Conservation (phyloP, 2,329 filamentous ascomycete genomes). For the Pyrenophora graminea region DNA sequence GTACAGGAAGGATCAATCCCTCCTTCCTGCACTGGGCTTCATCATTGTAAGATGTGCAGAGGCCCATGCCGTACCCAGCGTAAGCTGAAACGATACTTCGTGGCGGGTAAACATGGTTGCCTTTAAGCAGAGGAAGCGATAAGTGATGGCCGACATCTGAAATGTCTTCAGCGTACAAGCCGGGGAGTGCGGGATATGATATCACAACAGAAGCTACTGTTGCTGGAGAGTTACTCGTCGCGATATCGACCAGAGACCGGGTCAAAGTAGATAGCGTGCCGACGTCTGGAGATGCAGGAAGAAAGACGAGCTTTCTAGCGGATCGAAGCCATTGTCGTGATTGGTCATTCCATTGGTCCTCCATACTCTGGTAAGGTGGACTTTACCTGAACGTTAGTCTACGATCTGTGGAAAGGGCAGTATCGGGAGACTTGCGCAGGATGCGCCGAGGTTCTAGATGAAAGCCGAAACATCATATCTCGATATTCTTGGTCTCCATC, state of each 20-base stretch:
- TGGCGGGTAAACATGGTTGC: conserved; percentile 4
- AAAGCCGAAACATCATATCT: conserved; percentile 6
- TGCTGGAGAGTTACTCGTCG: neutral
- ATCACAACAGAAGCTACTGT: conserved; percentile 5
- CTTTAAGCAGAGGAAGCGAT: conserved; percentile 3
- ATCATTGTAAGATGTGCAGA: conserved; percentile 6
- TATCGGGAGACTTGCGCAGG: conserved; percentile 1
- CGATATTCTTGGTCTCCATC: conserved; percentile 6
- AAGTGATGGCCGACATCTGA: conserved; percentile 2
- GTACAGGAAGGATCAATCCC: conserved; percentile 5
- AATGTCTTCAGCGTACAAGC: conserved; percentile 12
- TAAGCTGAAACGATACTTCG: conserved; percentile 9
- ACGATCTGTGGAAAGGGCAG: too few species aligned
- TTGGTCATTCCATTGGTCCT: conserved; percentile 12
- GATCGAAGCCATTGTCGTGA: conserved; percentile 8
- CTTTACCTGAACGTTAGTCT: neutral
- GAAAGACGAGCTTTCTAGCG: neutral
- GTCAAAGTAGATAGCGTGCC: conserved; percentile 1
- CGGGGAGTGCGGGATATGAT: conserved; percentile 8
- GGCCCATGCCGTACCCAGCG: conserved; percentile 13
- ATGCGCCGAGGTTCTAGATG: neutral
- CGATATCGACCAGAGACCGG: conserved; percentile 2
- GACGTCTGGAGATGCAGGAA: conserved; percentile 14
- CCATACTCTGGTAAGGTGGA: conserved; percentile 10
- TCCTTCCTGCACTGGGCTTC: conserved; percentile 5